Evolutionary conservation across 306 rosid genomes (phyloP).

Genomic region (Quercus glauca): DNA sequence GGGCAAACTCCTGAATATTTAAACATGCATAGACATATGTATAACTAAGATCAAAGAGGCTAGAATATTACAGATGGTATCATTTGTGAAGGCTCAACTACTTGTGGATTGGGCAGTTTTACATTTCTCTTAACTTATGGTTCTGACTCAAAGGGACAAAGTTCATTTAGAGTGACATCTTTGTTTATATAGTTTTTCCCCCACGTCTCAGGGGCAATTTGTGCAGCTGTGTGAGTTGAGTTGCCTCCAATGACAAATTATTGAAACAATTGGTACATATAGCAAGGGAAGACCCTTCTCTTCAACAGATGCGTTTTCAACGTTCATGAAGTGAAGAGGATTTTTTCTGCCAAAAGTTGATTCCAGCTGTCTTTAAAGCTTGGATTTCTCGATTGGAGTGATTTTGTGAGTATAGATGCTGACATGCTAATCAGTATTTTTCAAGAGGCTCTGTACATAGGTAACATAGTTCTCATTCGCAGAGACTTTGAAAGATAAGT

Average conservation of each 20-base stretch:
- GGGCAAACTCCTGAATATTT: background rate
- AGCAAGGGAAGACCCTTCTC: constrained; percentile 18
- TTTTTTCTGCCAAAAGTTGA: constrained; percentile 19
- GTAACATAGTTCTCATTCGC: background rate
- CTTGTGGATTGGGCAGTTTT: background rate
- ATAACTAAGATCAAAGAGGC: background rate
- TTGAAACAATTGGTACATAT: constrained; percentile 3
- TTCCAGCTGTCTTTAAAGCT: constrained; percentile 20
- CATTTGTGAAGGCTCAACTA: background rate
- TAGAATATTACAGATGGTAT: background rate
- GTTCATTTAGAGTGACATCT: background rate
- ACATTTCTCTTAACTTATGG: background rate
- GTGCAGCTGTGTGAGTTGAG: constrained; percentile 56
- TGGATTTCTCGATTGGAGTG: constrained; percentile 11
- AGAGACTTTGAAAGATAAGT: background rate
- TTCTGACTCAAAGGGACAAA: background rate
- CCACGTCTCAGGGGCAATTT: constrained; percentile 51
- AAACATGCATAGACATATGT: background rate
- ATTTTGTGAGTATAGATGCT: constrained; percentile 14
- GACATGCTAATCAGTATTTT: constrained; percentile 17
- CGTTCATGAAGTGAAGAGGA: constrained; percentile 4
- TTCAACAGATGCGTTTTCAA: constrained; percentile 12
- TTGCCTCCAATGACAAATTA: constrained; percentile 6
- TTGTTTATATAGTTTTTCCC: constrained; percentile 8
- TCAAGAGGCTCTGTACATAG: background rate